These are phyloP conservation scores for Lycium ferocissimum DNA, from an alignment of 257 asterid species.

Conservation along the genomic window DNA sequence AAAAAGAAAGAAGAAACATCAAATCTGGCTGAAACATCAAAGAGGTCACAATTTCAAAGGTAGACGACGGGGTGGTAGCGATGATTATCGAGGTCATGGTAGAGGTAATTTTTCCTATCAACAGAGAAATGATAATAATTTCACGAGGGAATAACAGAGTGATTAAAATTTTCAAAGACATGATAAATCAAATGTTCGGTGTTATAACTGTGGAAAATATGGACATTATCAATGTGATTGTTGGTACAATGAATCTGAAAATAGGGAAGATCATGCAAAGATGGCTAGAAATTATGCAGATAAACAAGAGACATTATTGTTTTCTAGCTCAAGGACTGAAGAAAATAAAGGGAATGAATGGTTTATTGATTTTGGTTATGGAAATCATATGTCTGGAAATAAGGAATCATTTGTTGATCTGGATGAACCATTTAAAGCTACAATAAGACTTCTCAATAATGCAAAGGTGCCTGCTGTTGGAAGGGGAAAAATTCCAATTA, in stretches of 20 bases:
- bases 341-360: too few relatives aligned
- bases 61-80: background rate
- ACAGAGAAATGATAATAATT: background rate
- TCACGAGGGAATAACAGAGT: background rate
- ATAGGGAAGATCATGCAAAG: too few relatives aligned
- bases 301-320: too few relatives aligned
- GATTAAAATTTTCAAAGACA: background rate
- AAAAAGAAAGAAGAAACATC: too few relatives aligned
- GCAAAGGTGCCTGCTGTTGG: background rate
- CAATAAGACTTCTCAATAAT: background rate
- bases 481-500: too few relatives aligned
- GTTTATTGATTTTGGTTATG: background rate
- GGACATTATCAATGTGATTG: background rate
- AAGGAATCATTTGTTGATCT: background rate
- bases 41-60: too few relatives aligned
- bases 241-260: too few relatives aligned
- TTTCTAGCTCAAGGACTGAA: too few relatives aligned
- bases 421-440: background rate
- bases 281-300: too few relatives aligned
- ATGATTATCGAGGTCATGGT: background rate
- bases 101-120: background rate
- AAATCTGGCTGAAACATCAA: too few relatives aligned
- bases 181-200: too few relatives aligned
- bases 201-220: background rate
- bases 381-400: background rate